phyloP scores from a whole-genome alignment of 2,329 filamentous ascomycete genomes.

The Phoma sp. region DNA sequence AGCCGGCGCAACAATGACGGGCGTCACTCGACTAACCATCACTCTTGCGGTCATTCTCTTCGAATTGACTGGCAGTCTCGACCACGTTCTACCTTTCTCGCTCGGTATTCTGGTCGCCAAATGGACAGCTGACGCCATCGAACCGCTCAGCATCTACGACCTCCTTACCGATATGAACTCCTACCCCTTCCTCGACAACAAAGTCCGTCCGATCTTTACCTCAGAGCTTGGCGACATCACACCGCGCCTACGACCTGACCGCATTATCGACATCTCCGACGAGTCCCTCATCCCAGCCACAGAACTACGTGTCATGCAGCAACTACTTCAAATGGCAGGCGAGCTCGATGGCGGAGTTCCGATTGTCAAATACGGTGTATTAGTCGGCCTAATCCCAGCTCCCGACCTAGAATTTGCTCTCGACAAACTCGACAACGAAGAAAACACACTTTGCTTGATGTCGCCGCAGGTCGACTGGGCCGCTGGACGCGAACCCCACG shows the following conservation, averaged over 20 bases:
- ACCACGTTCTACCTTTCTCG: conserved; percentile 95
- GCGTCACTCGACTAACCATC: conserved; percentile 90
- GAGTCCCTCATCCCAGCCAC: conserved; percentile 81
- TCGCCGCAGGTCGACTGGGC: conserved; percentile 63
- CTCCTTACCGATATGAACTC: conserved; percentile 95
- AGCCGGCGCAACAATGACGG: conserved; percentile 96
- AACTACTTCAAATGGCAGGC: conserved; percentile 80
- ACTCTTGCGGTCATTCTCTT: conserved; percentile 95
- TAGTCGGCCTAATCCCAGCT: conserved; percentile 91
- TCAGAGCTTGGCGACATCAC: conserved; percentile 88
- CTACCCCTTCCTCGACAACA: conserved; percentile 97
- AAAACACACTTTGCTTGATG: conserved; percentile 81
- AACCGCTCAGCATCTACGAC: conserved; percentile 95
- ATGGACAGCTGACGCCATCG: conserved; percentile 95
- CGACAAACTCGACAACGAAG: conserved; percentile 81
- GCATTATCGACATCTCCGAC: conserved; percentile 86
- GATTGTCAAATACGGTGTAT: conserved; percentile 77
- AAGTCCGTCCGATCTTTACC: conserved; percentile 89
- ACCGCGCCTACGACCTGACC: conserved; percentile 73
- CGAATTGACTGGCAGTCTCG: conserved; percentile 90
- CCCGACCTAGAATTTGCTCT: conserved; percentile 93
- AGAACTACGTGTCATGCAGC: conserved; percentile 80
- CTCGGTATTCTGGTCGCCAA: conserved; percentile 93
- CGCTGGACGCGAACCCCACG: conserved; percentile 56
- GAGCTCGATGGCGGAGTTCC: conserved; percentile 93